Evolutionary conservation across 1,284 basidiomycete genomes (phyloP).

Genomic region (Puccinia polysora): DNA sequence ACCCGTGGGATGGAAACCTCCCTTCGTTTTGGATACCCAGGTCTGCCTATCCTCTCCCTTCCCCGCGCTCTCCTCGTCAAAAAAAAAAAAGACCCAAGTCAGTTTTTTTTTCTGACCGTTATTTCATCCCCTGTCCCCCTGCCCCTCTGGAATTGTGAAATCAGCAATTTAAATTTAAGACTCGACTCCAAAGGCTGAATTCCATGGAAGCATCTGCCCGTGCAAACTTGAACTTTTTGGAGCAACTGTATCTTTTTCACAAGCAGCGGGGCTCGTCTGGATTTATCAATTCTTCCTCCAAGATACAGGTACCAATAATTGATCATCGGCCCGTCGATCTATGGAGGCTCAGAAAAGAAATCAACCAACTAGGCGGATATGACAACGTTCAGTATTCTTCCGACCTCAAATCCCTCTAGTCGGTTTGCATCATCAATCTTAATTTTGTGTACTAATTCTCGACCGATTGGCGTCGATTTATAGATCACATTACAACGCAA

Average conservation of each 20-base stretch:
- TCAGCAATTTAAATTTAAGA: conserved; percentile 87
- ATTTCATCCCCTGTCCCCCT: conserved; percentile 1
- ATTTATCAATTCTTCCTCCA: conserved; percentile 25
- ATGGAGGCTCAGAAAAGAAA: conserved; percentile 86
- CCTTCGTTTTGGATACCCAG: conserved; percentile 92
- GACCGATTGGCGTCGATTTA: no score
- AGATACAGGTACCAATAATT: conserved; percentile 72
- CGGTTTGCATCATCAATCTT: no score
- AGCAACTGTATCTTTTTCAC: conserved; percentile 73
- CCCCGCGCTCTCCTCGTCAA: not conserved
- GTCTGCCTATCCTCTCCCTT: conserved; percentile 55
- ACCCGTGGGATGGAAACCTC: conserved; percentile 88
- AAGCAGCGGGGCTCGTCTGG: conserved; percentile 52
- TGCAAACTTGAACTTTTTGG: conserved; percentile 93
- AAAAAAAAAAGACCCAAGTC: no score
- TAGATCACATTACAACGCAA: conserved; percentile 73
- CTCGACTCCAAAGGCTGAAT: conserved; percentile 87
- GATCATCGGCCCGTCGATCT: conserved; percentile 87
- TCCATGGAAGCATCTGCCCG: conserved; percentile 94
- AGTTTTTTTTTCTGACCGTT: not conserved
- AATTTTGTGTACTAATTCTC: no score
- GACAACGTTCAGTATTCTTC: conserved; percentile 54
- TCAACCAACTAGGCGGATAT: conserved; percentile 79
- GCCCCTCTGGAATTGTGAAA: not conserved
- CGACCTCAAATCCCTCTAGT: no score